Conservation (phyloP, 2,329 filamentous ascomycete genomes). For the Clonostachys sp. region DNA sequence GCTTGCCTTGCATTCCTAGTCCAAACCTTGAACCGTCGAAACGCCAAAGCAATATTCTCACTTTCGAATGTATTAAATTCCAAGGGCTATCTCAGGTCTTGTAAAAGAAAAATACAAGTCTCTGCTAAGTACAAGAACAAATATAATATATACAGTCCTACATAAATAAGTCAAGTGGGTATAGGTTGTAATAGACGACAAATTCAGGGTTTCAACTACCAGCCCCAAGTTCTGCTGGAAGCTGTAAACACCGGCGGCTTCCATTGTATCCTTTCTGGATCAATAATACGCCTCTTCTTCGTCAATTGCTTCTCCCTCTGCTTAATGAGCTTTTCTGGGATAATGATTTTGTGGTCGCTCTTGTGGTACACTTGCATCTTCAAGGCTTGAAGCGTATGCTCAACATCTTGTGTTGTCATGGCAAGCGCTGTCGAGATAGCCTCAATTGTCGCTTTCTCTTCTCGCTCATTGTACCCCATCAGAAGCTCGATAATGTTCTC, state of each 20-base stretch:
- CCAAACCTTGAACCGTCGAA: too few relatives aligned
- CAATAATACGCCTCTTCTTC: constrained; percentile 74
- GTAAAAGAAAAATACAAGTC: too few relatives aligned
- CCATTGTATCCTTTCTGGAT: constrained; percentile 80
- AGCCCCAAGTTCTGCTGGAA: constrained; percentile 89
- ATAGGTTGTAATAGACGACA: too few relatives aligned
- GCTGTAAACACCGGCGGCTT: constrained; percentile 94
- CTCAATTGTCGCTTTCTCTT: constrained; percentile 78
- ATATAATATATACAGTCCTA: too few relatives aligned
- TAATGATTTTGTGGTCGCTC: constrained; percentile 92
- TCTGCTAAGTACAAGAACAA: too few relatives aligned
- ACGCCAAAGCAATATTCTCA: too few relatives aligned
- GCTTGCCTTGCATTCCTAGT: too few relatives aligned
- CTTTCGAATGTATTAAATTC: too few relatives aligned
- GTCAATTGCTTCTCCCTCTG: constrained; percentile 75
- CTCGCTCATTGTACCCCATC: constrained; percentile 63
- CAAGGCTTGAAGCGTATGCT: constrained; percentile 88
- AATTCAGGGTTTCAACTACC: constrained; percentile 44
- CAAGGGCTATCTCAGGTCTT: too few relatives aligned
- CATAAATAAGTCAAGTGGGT: too few relatives aligned
- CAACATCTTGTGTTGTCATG: constrained; percentile 97
- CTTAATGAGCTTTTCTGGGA: constrained; percentile 78
- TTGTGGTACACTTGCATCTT: constrained; percentile 96
- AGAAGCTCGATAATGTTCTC: constrained; percentile 88
- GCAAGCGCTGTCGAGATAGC: constrained; percentile 73